These are phyloP conservation scores for Globisporangium parvum DNA, from an alignment of 352 stramenopile species.

Conservation along the genomic window DNA sequence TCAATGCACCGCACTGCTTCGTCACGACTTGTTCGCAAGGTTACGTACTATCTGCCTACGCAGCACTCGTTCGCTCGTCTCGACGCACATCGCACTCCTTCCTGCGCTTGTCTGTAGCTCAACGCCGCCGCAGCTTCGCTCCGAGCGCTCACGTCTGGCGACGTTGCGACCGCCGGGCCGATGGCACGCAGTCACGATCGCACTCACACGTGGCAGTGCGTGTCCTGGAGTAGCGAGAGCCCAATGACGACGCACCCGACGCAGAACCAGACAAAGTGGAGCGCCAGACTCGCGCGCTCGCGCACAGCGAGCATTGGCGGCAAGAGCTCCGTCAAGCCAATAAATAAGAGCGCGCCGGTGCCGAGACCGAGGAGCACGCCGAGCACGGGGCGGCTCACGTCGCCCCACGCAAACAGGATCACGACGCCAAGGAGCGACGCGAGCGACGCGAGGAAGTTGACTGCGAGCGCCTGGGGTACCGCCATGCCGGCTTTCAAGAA, in stretches of 20 bases:
- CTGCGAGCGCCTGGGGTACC: slow-evolving; percentile 12
- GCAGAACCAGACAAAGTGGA: slow-evolving; percentile 16
- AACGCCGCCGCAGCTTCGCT: no score
- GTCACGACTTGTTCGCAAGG: no score
- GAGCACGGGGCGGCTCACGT: slow-evolving; percentile 19
- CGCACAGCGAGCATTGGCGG: slow-evolving; percentile 15
- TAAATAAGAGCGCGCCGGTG: slow-evolving; percentile 13
- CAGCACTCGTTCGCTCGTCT: no score
- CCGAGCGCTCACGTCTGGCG: no score
- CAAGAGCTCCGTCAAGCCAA: slow-evolving; percentile 8
- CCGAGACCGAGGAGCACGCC: slow-evolving; percentile 22
- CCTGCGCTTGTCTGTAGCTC: no score
- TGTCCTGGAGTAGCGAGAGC: slow-evolving; percentile 13
- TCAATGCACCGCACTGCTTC: no score
- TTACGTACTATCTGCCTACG: no score
- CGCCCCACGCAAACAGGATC: slow-evolving; percentile 11
- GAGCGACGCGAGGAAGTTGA: slow-evolving; percentile 17
- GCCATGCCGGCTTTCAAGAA: slow-evolving; percentile 17
- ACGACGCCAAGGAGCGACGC: slow-evolving; percentile 14
- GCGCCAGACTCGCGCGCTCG: slow-evolving; percentile 1
- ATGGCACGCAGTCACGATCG: no score
- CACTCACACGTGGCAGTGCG: slow-evolving; percentile 8
- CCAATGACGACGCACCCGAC: slow-evolving; percentile 15
- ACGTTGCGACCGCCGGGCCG: no score
- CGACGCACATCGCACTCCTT: no score